Conservation (phyloP, 108 stramenopile genomes). For the Pseudonitzschia pungens region DNA sequence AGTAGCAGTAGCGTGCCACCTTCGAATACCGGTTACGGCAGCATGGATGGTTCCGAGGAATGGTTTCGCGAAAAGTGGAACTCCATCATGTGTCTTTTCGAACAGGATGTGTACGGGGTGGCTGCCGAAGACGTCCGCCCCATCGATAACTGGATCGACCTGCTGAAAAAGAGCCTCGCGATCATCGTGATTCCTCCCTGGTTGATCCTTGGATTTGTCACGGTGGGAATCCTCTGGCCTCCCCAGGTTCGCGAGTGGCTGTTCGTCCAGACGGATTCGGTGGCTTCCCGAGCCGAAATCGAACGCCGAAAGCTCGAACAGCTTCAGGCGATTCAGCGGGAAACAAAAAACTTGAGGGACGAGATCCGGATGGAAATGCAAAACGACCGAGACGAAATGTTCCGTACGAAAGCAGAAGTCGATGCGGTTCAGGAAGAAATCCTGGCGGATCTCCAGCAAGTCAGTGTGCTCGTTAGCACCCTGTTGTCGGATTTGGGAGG, state of each 20-base stretch:
- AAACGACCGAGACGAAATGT: conserved; percentile 68
- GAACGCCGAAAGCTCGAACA: conserved; percentile 68
- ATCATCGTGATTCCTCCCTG: conserved; percentile 65
- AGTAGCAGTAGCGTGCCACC: not conserved
- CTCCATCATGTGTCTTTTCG: conserved; percentile 61
- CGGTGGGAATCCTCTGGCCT: conserved; percentile 81
- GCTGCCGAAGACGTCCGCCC: conserved; percentile 36
- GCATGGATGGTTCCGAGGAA: conserved; percentile 24
- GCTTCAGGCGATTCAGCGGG: conserved; percentile 58
- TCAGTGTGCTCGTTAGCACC: conserved; percentile 70
- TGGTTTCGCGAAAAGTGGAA: conserved; percentile 48
- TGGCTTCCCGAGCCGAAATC: conserved; percentile 61
- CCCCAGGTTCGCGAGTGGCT: conserved; percentile 82
- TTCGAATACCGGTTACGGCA: not conserved
- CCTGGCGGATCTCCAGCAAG: conserved; percentile 74
- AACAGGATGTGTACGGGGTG: conserved; percentile 62
- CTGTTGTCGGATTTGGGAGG: conserved; percentile 49
- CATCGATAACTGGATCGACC: conserved; percentile 57
- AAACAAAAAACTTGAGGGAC: conserved; percentile 54
- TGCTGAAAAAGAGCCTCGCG: conserved; percentile 39
- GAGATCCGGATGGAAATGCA: conserved; percentile 75
- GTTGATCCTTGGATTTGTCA: conserved; percentile 62
- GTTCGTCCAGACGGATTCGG: conserved; percentile 73
- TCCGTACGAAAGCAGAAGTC: conserved; percentile 56
- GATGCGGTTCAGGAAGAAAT: conserved; percentile 74